Evolutionary conservation across 2,329 filamentous ascomycete species (phyloP), one percentile per base, ranked within the genome.

Genomic region (Aureobasidium vineae): DNA sequence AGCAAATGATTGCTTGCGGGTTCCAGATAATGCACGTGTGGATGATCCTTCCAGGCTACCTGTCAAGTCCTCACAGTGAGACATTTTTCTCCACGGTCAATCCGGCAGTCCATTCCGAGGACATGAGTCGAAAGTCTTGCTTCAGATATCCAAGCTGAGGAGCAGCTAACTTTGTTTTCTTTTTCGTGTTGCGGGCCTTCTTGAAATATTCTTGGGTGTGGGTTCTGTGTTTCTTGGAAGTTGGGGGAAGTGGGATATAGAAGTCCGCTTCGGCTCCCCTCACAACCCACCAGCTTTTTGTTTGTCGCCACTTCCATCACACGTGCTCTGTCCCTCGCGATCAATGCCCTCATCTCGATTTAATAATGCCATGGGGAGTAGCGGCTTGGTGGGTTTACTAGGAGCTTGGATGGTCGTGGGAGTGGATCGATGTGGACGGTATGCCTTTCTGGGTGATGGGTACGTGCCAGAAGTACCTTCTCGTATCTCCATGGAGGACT

Each of bases 241-340:
- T 2, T 33, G 38, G 54, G 45, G 21, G 10, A 43, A 45, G 54
- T 40, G 26, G 43, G 40, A 45, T 45, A 59, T 59, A 59, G 21
- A 59, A 59, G 54, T 59, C 54, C 54, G 54, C 54, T 59, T 59
- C 54, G 54, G 54, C 54, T 59, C 54, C 54, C 54, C 54, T 33
- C 40, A 21, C 54, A 43, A 59, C 40, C 54, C 54, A 31, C 54
- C 54, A 45, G n/a, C 23, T 16, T 13, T 26, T 26, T 53, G 40
- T 28, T 56, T 40, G 8, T 19, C 33, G 23, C 53, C 15, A 38
- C 33, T 36, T 26, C 8, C 45, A 21, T 16, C 38, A 26, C 13
- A 19, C 33, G 23, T 28, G 33, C 33, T 41, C 41, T 40, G 6
- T 15, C 11, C 53, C 53, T 56, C 53, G 53, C 53, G 53, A 56